phyloP scores from a whole-genome alignment of 805 yeast genomes.

The Ascoidea tarda region DNA sequence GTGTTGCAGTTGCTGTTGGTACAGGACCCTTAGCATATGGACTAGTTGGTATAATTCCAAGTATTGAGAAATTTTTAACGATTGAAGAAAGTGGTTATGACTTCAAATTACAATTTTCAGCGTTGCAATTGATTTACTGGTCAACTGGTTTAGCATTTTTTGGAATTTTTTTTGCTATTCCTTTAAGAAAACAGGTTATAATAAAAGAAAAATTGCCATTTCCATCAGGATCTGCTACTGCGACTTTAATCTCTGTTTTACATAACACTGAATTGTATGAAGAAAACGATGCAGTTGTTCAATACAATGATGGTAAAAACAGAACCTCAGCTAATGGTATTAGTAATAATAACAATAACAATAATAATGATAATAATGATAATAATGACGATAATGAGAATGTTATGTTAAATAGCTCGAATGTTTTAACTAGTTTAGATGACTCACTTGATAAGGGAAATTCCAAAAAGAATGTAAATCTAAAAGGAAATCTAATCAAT shows the following conservation, averaged over 20 bases:
- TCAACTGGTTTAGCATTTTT: constrained; percentile 78
- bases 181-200: constrained; percentile 74
- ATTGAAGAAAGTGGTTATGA: constrained; percentile 62
- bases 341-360: not conserved
- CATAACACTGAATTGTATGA: constrained; percentile 49
- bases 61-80: constrained; percentile 78
- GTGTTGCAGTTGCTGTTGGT: constrained; percentile 93
- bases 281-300: constrained; percentile 19
- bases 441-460: no score
- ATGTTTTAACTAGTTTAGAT: not conserved
- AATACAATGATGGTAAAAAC: constrained; percentile 7
- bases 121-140: constrained; percentile 61
- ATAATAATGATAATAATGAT: not conserved
- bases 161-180: constrained; percentile 92
- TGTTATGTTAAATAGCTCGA: not conserved
- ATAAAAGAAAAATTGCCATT: constrained; percentile 79
- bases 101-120: constrained; percentile 19
- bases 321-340: not conserved
- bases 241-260: constrained; percentile 77
- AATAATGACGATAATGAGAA: not conserved
- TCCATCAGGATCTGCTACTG: constrained; percentile 95
- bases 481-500: no score
- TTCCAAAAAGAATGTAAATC: not conserved
- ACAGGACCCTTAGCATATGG: constrained; percentile 96
- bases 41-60: constrained; percentile 89